Evolutionary conservation across 768 basidiomycete species (phyloP).

Genomic region (Tricholoma sp.): DNA sequence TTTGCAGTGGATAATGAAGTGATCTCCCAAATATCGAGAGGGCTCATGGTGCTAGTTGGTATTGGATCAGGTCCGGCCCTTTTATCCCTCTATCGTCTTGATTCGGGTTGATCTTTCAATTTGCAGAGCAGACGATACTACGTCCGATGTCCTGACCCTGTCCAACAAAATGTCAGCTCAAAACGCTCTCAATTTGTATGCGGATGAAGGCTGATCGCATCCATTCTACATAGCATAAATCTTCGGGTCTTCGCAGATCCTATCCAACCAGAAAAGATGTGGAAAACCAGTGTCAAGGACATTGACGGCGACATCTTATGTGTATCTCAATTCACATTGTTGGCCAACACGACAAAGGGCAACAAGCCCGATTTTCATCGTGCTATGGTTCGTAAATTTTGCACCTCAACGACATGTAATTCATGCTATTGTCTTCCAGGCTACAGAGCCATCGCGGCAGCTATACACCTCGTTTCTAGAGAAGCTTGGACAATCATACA

Average conservation of each 20-base stretch:
- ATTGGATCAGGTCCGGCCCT: conserved; percentile 70
- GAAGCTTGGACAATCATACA: conserved; percentile 60
- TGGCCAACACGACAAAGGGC: conserved; percentile 84
- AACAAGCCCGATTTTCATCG: conserved; percentile 90
- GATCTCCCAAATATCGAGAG: conserved; percentile 78
- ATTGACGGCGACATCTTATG: conserved; percentile 88
- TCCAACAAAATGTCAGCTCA: conserved; percentile 74
- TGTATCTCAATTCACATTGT: conserved; percentile 90
- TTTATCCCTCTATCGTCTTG: not conserved
- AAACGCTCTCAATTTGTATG: not conserved
- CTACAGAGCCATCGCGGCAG: conserved; percentile 57
- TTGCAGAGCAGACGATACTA: conserved; percentile 68
- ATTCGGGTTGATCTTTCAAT: not conserved
- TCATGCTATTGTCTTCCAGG: conserved; percentile 32
- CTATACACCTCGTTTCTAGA: conserved; percentile 73
- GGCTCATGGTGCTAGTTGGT: conserved; percentile 88
- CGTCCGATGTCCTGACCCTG: conserved; percentile 63
- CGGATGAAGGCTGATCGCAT: conserved; percentile 1
- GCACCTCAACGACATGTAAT: not conserved
- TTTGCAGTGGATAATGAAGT: conserved; percentile 70
- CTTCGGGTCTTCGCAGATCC: conserved; percentile 70
- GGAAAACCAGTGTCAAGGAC: conserved; percentile 87
- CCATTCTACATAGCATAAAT: conserved; percentile 44
- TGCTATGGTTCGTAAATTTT: conserved; percentile 65
- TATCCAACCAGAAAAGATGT: conserved; percentile 53